Conservation (phyloP, 23 red algal species). For the Chondrus crispus region DNA sequence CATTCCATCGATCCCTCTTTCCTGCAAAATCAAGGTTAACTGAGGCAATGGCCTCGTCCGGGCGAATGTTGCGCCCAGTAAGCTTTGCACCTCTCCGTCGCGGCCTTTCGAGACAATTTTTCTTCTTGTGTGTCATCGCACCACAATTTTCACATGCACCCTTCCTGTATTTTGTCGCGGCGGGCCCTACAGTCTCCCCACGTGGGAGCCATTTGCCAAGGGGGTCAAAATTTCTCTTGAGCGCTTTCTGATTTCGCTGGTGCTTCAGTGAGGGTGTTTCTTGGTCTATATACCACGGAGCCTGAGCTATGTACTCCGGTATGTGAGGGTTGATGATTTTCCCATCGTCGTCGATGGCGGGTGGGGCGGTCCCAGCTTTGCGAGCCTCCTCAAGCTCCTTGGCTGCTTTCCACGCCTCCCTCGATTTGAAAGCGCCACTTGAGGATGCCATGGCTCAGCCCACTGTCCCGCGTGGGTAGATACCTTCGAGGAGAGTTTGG, state of each 20-base stretch:
- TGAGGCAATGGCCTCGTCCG: constrained; percentile 68
- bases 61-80: constrained; percentile 29
- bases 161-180: constrained; percentile 64
- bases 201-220: constrained; percentile 77
- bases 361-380: constrained; percentile 74
- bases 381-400: constrained; percentile 93
- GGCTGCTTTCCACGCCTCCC: constrained; percentile 80
- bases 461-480: not conserved
- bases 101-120: constrained; percentile 84
- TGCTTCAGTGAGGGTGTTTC: constrained; percentile 80
- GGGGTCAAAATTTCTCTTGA: constrained; percentile 46
- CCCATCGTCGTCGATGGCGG: constrained; percentile 82
- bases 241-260: constrained; percentile 67
- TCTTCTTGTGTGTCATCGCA: constrained; percentile 63
- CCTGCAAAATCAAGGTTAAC: constrained; percentile 79
- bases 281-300: constrained; percentile 81
- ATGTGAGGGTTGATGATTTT: constrained; percentile 96
- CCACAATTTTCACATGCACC: constrained; percentile 94
- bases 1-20: constrained; percentile 91
- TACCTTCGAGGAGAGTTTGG: no score
- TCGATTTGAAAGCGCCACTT: constrained; percentile 43
- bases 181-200: constrained; percentile 43
- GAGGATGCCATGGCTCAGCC: constrained; percentile 55
- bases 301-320: constrained; percentile 89
- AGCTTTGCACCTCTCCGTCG: constrained; percentile 60